Conservation (phyloP, 2,329 filamentous ascomycete species). For the Trichoderma sp. region DNA sequence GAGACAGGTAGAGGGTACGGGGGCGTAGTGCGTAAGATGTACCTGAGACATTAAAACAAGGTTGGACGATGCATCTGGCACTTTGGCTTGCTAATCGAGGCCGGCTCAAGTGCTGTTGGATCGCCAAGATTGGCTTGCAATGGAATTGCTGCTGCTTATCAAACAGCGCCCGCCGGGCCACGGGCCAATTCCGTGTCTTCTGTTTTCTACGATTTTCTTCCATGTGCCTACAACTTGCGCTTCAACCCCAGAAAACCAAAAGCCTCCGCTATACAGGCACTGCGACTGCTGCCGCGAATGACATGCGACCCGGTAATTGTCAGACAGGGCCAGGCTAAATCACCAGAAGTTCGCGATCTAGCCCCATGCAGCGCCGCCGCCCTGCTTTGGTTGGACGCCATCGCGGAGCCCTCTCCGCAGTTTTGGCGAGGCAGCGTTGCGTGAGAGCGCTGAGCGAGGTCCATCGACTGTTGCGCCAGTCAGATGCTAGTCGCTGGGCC, state of each 20-base stretch:
- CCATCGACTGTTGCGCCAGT: conserved; percentile 1
- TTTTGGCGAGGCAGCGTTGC: not conserved
- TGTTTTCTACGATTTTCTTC: not conserved
- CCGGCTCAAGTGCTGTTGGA: conserved; percentile 11
- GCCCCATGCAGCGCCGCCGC: conserved; percentile 6
- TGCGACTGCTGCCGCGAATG: not conserved
- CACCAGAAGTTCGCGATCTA: not conserved
- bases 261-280: not conserved
- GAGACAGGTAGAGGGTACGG: conserved; percentile 12
- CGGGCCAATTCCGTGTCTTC: not conserved
- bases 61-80: conserved; percentile 5
- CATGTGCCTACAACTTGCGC: not conserved
- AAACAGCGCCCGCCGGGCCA: not conserved
- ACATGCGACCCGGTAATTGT: conserved; percentile 6
- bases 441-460: conserved; percentile 6
- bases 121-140: not conserved
- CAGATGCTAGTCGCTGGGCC: conserved; percentile 15
- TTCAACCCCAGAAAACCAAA: not conserved
- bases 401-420: conserved; percentile 15
- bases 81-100: not conserved
- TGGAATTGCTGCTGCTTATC: not conserved
- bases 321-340: conserved; percentile 1
- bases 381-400: conserved; percentile 16
- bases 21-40: conserved; percentile 7
- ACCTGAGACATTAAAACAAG: conserved; percentile 16